phyloP scores from a whole-genome alignment of 2,329 filamentous ascomycete genomes.

The Volutella citrinella region DNA sequence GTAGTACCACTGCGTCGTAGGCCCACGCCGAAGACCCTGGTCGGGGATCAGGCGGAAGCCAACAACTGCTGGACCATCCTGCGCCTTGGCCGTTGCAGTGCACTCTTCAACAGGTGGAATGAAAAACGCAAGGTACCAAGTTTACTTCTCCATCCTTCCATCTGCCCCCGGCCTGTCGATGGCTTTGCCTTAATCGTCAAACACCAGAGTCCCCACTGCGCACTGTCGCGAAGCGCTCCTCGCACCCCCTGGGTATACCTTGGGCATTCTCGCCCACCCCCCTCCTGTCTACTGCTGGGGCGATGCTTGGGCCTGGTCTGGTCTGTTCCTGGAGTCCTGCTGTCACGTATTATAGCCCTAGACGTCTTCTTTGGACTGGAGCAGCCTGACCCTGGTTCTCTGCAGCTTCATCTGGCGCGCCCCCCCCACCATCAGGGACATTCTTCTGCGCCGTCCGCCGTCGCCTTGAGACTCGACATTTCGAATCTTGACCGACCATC shows the following conservation, averaged over 20 bases:
- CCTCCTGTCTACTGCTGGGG: constrained; percentile 14
- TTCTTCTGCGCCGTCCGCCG: no score
- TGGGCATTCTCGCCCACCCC: constrained; percentile 8
- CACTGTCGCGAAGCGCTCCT: no score
- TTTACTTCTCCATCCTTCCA: constrained; percentile 10
- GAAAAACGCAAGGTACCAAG: constrained; percentile 16
- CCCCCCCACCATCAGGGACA: no score
- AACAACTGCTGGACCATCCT: no score
- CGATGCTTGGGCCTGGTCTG: no score
- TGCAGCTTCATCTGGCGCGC: constrained; percentile 12
- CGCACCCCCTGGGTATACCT: constrained; percentile 11
- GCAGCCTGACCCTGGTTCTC: constrained; percentile 6
- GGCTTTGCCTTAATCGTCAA: constrained; percentile 26
- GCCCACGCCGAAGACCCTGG: no score
- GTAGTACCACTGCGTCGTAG: no score
- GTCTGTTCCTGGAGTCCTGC: constrained; percentile 9
- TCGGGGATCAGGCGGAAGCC: no score
- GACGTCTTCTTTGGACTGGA: constrained; percentile 18
- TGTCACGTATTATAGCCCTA: constrained; percentile 22
- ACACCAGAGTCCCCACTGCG: constrained; percentile 20
- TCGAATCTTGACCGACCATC: no score
- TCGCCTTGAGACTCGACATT: no score
- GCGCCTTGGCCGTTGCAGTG: constrained; percentile 3
- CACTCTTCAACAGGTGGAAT: constrained; percentile 13
- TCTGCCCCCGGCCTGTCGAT: constrained; percentile 22